Conservation (phyloP, 2,329 filamentous ascomycete species). For the Fusarium pseudograminearum region DNA sequence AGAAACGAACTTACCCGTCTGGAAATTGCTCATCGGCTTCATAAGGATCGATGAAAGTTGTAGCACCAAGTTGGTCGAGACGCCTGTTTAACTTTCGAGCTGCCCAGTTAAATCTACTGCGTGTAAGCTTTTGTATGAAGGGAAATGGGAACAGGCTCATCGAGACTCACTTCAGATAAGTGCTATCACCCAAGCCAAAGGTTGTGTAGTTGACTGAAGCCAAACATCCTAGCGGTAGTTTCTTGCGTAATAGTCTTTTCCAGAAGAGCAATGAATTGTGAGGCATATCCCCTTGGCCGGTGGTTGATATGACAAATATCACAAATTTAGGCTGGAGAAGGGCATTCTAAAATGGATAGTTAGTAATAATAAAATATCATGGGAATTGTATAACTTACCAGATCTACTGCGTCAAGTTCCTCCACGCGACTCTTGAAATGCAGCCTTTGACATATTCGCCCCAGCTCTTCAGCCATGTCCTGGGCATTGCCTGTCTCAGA, state of each 20-base stretch:
- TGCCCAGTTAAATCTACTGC: conserved; percentile 86
- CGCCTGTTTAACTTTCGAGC: conserved; percentile 88
- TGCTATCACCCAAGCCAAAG: conserved; percentile 94
- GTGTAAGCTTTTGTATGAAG: conserved; percentile 1
- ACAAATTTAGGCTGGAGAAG: conserved; percentile 68
- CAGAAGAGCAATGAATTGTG: conserved; percentile 85
- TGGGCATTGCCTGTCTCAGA: conserved; percentile 96
- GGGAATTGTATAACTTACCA: conserved; percentile 67
- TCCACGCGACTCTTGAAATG: conserved; percentile 81
- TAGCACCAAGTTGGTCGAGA: conserved; percentile 84
- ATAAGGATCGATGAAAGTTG: conserved; percentile 78
- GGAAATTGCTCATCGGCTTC: conserved; percentile 95
- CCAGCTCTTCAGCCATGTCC: conserved; percentile 89
- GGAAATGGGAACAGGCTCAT: not conserved
- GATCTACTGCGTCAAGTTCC: conserved; percentile 80
- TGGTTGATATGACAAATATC: conserved; percentile 89
- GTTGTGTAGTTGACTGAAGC: conserved; percentile 78
- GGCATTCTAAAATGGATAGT: conserved; percentile 57
- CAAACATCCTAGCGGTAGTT: conserved; percentile 78
- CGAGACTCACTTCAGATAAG: conserved; percentile 81
- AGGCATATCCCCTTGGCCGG: conserved; percentile 93
- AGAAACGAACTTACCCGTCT: conserved; percentile 75
- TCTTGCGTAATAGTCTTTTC: conserved; percentile 84
- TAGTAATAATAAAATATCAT: conserved; percentile 6
- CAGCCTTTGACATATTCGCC: conserved; percentile 77